Evolutionary conservation across 371 early-diverging fungal genomes (phyloP).

Genomic region (Dichotomocladium elegans): DNA sequence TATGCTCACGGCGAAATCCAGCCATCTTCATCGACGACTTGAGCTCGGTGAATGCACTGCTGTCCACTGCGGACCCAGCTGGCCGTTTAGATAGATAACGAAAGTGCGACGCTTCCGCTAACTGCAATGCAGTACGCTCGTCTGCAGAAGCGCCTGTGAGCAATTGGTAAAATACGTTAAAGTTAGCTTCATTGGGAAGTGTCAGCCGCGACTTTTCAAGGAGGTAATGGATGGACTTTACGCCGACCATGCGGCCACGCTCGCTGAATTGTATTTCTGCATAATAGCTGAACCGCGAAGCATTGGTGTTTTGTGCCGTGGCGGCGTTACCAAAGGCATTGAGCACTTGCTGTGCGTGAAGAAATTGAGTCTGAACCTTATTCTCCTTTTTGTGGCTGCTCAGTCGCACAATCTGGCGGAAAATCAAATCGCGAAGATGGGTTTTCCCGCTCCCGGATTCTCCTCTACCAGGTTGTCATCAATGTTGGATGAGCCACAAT

Average conservation of each 20-base stretch:
- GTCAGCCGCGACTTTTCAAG: conserved; percentile 80
- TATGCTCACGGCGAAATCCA: conserved; percentile 78
- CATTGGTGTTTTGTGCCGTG: conserved; percentile 71
- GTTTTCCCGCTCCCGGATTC: conserved; percentile 91
- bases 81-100: conserved; percentile 17
- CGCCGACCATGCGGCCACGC: conserved; percentile 83
- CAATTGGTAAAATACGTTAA: conserved; percentile 90
- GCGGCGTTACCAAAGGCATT: conserved; percentile 87
- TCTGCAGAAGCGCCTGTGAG: conserved; percentile 45
- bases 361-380: conserved; percentile 70
- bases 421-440: conserved; percentile 57
- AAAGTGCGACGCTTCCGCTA: conserved; percentile 8
- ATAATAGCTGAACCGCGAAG: conserved; percentile 88
- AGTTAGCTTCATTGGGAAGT: conserved; percentile 68
- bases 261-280: conserved; percentile 90
- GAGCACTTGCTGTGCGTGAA: conserved; percentile 69
- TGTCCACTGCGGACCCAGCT: conserved; percentile 33
- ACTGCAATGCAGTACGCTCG: conserved; percentile 24
- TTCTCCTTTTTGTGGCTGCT: conserved; percentile 79
- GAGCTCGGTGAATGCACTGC: conserved; percentile 55
- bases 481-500: conserved; percentile 52
- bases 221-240: conserved; percentile 87
- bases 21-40: conserved; percentile 73
- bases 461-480: conserved; percentile 77
- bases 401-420: conserved; percentile 70